These are phyloP conservation scores for Endoconidiophora laricicola DNA, from an alignment of 2,329 filamentous ascomycete genomes.

Conservation along the genomic window DNA sequence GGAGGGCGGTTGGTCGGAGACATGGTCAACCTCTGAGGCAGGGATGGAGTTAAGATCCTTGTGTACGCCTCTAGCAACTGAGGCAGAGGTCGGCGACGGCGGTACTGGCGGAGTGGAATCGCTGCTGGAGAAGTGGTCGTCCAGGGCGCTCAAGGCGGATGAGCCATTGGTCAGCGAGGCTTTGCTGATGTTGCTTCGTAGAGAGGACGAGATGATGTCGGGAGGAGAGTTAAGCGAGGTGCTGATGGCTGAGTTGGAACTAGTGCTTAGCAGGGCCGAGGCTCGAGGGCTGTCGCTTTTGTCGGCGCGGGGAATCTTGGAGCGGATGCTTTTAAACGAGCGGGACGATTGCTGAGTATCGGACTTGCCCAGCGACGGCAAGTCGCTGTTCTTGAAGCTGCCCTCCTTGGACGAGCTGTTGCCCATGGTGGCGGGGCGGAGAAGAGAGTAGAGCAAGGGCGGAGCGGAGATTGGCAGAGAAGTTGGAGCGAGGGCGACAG, in stretches of 20 bases:
- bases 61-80: slow-evolving; percentile 58
- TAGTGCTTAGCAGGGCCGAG: slow-evolving; percentile 53
- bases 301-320: slow-evolving; percentile 65
- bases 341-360: slow-evolving; percentile 87
- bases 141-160: slow-evolving; percentile 17
- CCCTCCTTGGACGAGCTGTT: slow-evolving; percentile 11
- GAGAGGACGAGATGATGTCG: slow-evolving; percentile 18
- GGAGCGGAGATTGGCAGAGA: no score
- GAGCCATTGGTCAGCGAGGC: slow-evolving; percentile 22
- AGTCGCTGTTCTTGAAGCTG: slow-evolving; percentile 4
- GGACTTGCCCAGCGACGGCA: slow-evolving; percentile 73
- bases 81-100: slow-evolving; percentile 33
- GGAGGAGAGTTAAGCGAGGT: no score
- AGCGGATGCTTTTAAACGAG: slow-evolving; percentile 69
- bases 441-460: no score
- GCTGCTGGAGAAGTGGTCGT: slow-evolving; percentile 1
- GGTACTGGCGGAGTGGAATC: slow-evolving; percentile 9
- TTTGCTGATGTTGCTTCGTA: slow-evolving; percentile 7
- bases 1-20: slow-evolving; percentile 76
- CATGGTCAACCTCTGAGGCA: slow-evolving; percentile 80
- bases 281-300: slow-evolving; percentile 68
- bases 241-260: slow-evolving; percentile 22
- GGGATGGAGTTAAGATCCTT: slow-evolving; percentile 69
- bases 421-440: slow-evolving; percentile 7
- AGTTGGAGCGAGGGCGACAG: no score